Percentiles rank a stretch among this genome's conserved stretches.
phyloP scores from a whole-genome alignment of 1,284 basidiomycete species.

The Boletus hoseneyae region DNA sequence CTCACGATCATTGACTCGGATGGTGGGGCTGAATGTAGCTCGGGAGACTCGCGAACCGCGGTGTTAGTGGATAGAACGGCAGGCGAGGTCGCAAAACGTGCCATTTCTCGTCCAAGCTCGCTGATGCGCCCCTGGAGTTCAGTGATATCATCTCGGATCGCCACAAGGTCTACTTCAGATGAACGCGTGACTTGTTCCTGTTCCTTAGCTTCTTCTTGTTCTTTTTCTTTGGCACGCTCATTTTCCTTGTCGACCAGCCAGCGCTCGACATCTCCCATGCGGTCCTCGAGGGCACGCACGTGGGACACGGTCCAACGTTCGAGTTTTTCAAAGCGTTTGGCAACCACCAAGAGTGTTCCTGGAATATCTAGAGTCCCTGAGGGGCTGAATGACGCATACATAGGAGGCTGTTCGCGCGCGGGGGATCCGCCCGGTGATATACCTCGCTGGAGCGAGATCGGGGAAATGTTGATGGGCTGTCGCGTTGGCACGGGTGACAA shows the following conservation, averaged over 20 bases:
- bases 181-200: constrained; percentile 5
- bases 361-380: constrained; percentile 69
- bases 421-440: constrained; percentile 51
- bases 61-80: constrained; percentile 51
- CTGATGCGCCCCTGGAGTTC: constrained; percentile 71
- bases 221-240: constrained; percentile 35
- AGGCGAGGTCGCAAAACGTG: constrained; percentile 59
- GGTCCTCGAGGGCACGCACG: constrained; percentile 75
- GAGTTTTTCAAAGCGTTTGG: constrained; percentile 68
- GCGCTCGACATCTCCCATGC: constrained; percentile 79
- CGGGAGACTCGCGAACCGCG: constrained; percentile 44
- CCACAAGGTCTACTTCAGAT: constrained; percentile 34
- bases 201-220: constrained; percentile 18
- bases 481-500: constrained; percentile 41
- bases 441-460: constrained; percentile 33
- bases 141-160: constrained; percentile 61
- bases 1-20: constrained; percentile 39
- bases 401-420: constrained; percentile 56
- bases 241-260: constrained; percentile 78
- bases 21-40: constrained; percentile 39
- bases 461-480: constrained; percentile 33
- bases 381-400: constrained; percentile 70
- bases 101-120: constrained; percentile 74
- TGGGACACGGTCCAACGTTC: constrained; percentile 82
- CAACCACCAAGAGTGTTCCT: constrained; percentile 52